Evolutionary conservation across 192 early-diverging fungal genomes (phyloP).

Genomic region (Coemansia sp.): DNA sequence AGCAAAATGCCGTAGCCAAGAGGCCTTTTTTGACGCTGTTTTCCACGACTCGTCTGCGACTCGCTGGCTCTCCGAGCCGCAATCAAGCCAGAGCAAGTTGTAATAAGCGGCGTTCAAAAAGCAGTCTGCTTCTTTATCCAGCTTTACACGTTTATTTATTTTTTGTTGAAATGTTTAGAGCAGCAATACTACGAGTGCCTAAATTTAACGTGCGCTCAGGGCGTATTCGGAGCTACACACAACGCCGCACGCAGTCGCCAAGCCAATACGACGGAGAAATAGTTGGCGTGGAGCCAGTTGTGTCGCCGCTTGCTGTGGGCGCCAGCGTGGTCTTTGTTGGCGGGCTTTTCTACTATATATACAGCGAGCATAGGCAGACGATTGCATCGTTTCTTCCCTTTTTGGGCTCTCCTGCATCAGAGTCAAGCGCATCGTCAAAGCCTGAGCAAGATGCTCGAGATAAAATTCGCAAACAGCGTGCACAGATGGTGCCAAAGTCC

Average conservation of each 20-base stretch:
- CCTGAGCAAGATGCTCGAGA: conserved; percentile 7
- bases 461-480: conserved; percentile 12
- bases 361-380: conserved; percentile 18
- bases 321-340: conserved; percentile 28
- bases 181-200: not conserved
- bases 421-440: not conserved
- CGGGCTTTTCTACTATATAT: conserved; percentile 33
- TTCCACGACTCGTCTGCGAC: too few relatives aligned
- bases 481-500: conserved; percentile 21
- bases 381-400: conserved; percentile 27
- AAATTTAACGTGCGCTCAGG: not conserved
- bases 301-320: conserved; percentile 27
- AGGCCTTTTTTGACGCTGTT: too few relatives aligned
- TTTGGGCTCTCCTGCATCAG: not conserved
- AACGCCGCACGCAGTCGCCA: not conserved
- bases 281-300: conserved; percentile 29
- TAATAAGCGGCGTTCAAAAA: too few relatives aligned
- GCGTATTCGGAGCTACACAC: conserved; percentile 1
- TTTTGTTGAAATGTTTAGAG: conserved; percentile 10
- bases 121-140: too few relatives aligned
- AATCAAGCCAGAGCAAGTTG: too few relatives aligned
- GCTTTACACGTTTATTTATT: conserved; percentile 13
- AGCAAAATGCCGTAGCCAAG: too few relatives aligned
- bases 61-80: too few relatives aligned
- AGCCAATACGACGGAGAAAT: conserved; percentile 10